Conservation (phyloP, 495 filamentous ascomycete species). For the Neurospora intermedia region DNA sequence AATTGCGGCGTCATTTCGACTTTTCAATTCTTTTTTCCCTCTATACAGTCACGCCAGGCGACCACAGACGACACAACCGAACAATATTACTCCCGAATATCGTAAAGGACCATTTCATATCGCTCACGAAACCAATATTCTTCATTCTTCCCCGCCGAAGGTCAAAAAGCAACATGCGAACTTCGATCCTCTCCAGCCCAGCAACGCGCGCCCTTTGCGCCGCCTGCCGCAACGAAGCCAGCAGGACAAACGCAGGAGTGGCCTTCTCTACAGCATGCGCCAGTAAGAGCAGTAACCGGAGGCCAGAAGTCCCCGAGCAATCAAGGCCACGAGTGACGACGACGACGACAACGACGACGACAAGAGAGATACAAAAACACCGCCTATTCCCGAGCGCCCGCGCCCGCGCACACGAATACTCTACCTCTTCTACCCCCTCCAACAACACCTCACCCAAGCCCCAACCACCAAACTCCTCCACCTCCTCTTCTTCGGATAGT, state of each 20-base stretch:
- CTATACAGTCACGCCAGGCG: neutral
- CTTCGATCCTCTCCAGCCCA: constrained; percentile 9
- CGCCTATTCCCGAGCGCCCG: constrained; percentile 2
- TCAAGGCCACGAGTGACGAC: neutral
- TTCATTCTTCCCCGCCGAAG: neutral
- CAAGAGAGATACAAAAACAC: neutral
- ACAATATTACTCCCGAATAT: neutral
- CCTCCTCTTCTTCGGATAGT: constrained; percentile 2
- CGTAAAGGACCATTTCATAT: neutral
- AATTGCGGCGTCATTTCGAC: neutral
- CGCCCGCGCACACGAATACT: too few species aligned
- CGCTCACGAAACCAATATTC: neutral
- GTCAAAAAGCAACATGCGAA: constrained; percentile 6
- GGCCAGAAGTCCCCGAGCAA: neutral
- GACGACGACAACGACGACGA: neutral
- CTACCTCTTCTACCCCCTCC: neutral
- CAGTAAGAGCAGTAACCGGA: neutral
- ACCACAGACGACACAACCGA: neutral
- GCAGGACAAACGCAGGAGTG: neutral
- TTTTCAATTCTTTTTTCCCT: neutral
- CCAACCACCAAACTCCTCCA: neutral
- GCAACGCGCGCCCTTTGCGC: constrained; percentile 11
- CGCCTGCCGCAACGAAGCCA: constrained; percentile 14
- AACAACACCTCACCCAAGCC: neutral
- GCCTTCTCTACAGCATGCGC: neutral